Evolutionary conservation across 2,329 filamentous ascomycete genomes (phyloP).

Genomic region (Penicillium sp.): DNA sequence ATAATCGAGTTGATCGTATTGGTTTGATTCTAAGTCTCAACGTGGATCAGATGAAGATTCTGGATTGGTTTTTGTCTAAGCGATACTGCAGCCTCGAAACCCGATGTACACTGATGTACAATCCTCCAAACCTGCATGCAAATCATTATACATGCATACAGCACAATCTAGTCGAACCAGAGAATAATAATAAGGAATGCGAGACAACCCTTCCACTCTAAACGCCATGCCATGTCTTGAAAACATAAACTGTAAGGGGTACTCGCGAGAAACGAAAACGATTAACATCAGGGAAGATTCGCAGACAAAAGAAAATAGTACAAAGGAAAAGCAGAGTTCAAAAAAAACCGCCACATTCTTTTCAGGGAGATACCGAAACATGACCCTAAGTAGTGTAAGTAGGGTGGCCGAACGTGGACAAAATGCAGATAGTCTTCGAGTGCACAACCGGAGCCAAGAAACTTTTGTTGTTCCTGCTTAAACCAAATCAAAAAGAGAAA

Average conservation of each 20-base stretch:
- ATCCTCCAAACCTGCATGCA: background rate
- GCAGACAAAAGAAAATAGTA: background rate
- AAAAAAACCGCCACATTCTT: background rate
- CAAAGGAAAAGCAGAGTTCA: conserved; percentile 1
- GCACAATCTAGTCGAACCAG: conserved; percentile 1
- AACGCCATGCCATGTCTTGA: conserved; percentile 28
- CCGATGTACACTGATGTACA: conserved; percentile 2
- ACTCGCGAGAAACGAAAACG: conserved; percentile 24
- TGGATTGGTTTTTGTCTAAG: background rate
- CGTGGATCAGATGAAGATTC: background rate
- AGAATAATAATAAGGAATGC: conserved; percentile 8
- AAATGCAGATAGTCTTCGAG: background rate
- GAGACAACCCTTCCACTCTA: conserved; percentile 19
- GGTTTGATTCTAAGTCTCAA: background rate
- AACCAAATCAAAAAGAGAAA: conserved; percentile 4
- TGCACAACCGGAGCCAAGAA: background rate
- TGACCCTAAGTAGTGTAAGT: background rate
- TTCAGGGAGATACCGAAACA: conserved; percentile 1
- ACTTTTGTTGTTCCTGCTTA: background rate
- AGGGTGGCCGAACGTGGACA: background rate
- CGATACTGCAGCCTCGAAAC: conserved; percentile 5
- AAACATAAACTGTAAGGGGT: conserved; percentile 26
- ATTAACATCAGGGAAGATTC: conserved; percentile 9
- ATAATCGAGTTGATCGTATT: background rate
- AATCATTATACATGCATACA: conserved; percentile 2